Evolutionary conservation across 2,329 filamentous ascomycete species (phyloP).

Genomic region (Purpureocillium takamizusanense): DNA sequence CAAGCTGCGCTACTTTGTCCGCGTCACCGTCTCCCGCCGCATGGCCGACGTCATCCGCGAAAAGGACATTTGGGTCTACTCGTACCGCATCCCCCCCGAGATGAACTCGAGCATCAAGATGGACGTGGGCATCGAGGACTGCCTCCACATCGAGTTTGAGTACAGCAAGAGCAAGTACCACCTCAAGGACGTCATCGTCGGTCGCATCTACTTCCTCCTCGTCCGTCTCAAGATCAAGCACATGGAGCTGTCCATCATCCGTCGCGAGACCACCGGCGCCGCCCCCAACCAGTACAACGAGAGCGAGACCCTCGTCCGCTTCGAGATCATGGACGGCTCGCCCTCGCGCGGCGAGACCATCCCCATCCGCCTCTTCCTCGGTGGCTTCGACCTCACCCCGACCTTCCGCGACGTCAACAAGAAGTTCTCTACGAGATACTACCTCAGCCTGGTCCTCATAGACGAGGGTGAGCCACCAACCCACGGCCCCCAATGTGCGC

Average conservation of each 20-base stretch:
- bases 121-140: constrained; percentile 99
- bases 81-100: constrained; percentile 94
- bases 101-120: constrained; percentile 99
- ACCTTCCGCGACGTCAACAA: constrained; percentile 99
- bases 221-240: constrained; percentile 99
- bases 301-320: constrained; percentile 93
- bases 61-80: constrained; percentile 99
- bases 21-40: constrained; percentile 88
- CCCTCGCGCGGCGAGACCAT: constrained; percentile 92
- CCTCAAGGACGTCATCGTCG: constrained; percentile 97
- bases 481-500: not conserved
- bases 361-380: constrained; percentile 91
- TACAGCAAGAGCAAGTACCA: constrained; percentile 99
- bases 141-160: constrained; percentile 97
- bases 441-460: constrained; percentile 89
- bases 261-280: constrained; percentile 90
- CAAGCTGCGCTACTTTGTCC: constrained; percentile 95
- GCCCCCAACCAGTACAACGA: constrained; percentile 99
- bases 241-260: constrained; percentile 98
- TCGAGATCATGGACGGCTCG: constrained; percentile 99
- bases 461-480: constrained; percentile 62
- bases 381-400: constrained; percentile 92
- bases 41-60: constrained; percentile 98
- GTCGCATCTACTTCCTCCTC: constrained; percentile 94
- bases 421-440: constrained; percentile 98